Evolutionary conservation across 305 asterid species (phyloP), one percentile per base, ranked within the genome.

Genomic region (Ilex paraguariensis): DNA sequence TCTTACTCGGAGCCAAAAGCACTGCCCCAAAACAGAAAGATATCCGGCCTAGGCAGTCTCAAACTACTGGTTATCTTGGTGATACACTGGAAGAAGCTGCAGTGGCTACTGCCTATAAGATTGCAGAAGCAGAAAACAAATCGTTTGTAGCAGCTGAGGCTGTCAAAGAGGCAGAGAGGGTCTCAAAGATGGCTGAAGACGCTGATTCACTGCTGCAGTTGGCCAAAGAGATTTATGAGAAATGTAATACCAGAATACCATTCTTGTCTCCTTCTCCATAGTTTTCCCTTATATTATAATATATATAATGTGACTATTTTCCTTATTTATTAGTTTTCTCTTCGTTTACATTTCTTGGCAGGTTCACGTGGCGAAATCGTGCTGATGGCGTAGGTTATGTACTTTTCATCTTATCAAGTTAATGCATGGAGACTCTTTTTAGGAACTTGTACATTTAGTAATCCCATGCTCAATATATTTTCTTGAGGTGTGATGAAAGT

Each of bases 91-190:
- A 80, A 70, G 82, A 78, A 56, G 88, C 87, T 2, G 78, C 97
- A 8, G 50, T 52, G 4, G 56, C 74, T 64, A 88, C 95, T 72
- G 91, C 91, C 15, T 70, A 74, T 69, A 77, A 54, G 69, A 52
- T 85, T 53, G 87, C 88, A 17, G 96, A 85, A 70, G 95, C 97
- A 46, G 97, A 90, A 60, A 79, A 85, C 72, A 87, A 82, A 68
- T 79, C 96, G 9, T 76, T 78, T 68, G 85, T 80, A 61, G 91
- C 95, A 56, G 88, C 92, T 33, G 95, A 82, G 66, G 79, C 95
- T 0, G 86, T 73, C 61, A 81, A 73, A 63, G 90, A 85, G 74
- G 95, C 88, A 11, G 95, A 87, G 68, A 79, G 91, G 70, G 86
- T 85, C 56, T 57, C 86, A 6, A 59, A 49, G 13, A 69, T 90